phyloP scores from a whole-genome alignment of 345 rosid species.

The Zanthoxylum bungeanum region DNA sequence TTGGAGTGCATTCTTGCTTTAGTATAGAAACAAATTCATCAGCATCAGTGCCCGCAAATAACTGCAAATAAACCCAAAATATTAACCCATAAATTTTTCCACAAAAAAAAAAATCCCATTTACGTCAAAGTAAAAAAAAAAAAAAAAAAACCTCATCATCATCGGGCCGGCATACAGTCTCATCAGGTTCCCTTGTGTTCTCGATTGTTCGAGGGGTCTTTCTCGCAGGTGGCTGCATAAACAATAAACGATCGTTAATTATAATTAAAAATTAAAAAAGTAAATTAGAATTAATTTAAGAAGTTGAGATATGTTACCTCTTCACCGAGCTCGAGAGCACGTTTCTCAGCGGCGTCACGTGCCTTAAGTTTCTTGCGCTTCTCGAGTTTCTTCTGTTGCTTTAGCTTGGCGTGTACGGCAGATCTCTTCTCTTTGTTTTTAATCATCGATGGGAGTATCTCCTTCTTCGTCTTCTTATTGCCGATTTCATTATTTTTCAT shows the following conservation, averaged over 20 bases:
- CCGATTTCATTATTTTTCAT: slow-evolving; percentile 6
- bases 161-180: slow-evolving; percentile 85
- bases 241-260: not conserved
- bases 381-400: slow-evolving; percentile 79
- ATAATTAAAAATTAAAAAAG: not conserved
- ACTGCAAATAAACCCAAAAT: slow-evolving; percentile 32
- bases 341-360: slow-evolving; percentile 76
- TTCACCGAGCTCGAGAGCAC: slow-evolving; percentile 86
- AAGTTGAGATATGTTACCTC: slow-evolving; percentile 43
- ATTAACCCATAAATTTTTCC: not conserved
- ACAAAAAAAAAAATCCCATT: not conserved
- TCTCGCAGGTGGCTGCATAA: slow-evolving; percentile 66
- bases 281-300: not conserved
- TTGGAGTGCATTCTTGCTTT: slow-evolving; percentile 53
- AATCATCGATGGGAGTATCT: slow-evolving; percentile 80
- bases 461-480: slow-evolving; percentile 38
- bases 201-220: slow-evolving; percentile 77
- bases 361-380: slow-evolving; percentile 79
- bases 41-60: slow-evolving; percentile 81
- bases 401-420: slow-evolving; percentile 68
- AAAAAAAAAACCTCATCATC: slow-evolving; percentile 71
- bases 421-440: slow-evolving; percentile 95
- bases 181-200: slow-evolving; percentile 87
- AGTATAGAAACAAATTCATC: slow-evolving; percentile 79
- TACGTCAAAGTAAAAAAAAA: not conserved